Evolutionary conservation across 306 rosid species (phyloP), one percentile per base, ranked within the genome.

Genomic region (Trifolium repens): DNA sequence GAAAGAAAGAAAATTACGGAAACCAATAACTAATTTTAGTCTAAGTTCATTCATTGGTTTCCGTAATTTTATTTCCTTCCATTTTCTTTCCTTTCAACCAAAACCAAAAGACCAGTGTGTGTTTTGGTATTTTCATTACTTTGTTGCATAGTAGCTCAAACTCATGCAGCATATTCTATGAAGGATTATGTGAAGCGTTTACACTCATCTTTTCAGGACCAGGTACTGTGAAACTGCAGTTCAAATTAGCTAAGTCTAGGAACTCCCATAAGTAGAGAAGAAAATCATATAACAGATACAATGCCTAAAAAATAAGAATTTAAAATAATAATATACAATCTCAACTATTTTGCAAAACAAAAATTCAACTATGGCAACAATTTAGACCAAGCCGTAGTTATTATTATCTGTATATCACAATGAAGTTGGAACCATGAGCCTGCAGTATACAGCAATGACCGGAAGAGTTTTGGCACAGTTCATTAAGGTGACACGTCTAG

Each of bases 341-440:
- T 76, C 74, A 85, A 67, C 83, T 55, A 78, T 50, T 66, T 71
- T 64, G 60, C 52, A 66, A 75, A 75, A 78, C 43, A 77, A 72
- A 72, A 80, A 35, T 13, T 53, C 49, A 78, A 66, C 81, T 74
- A 70, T 24, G 73, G 49, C 50, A 74, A 69, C 35, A 73, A 69
- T 59, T 69, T 52, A 46, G 64, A 62, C 22, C 60, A 58, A 78
- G 55, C 74, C 65, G 68, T 9, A 61, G 64, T 81, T 64, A 70
- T 27, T 67, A 67, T 44, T 81, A 59, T 74, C 72, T 13, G 30
- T 65, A 50, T 70, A 73, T 76, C 84, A 79, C 61, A 60, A 35
- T 52, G 80, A 67, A 80, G 75, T 73, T 49, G 68, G 34, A 66
- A 72, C 78, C 55, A n/a, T 37, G 44, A 74, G 77, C 68, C 54